Base-by-base conservation (phyloP, 805 yeast species). In the Candida michaelii region DNA sequence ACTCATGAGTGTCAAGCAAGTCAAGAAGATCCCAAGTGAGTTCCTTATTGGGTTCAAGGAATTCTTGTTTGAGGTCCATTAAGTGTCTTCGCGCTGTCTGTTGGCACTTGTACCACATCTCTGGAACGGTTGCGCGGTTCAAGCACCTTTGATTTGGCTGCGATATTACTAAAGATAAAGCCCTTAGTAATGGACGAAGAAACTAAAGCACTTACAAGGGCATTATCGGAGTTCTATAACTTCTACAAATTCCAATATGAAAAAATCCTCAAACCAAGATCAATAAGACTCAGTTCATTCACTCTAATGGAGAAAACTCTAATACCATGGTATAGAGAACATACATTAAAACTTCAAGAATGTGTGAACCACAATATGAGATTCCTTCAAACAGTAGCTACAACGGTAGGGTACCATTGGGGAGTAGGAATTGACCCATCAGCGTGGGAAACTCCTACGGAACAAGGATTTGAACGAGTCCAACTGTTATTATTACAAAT, bases 11-110 rank as follows among this genome's bases (percentile, higher is more conserved):
- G 56, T 88, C 95, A 6, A 88, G 74, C 15, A 78, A 59, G 54
- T 85, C 86, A 6, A 90, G 68, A 50, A 91, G 67, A 36, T 79
- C 83, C 84, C 90, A 80, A 0, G 85, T 71, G 15, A 91, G 66
- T 34, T 71, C 68, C 33, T 73, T 70, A 0, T 82, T 73, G 0
- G 97, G 96, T 12, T 73, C 75, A 27, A 89, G 65, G 40, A 79
- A 81, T 36, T 71, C 74, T 0, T 63, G n/a, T 15, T 30, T 30
- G 9, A 30, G 21, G 7, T 30, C 33, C 4, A n/a, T 30, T 21
- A 30, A n/a, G n/a, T n/a, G n/a, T n/a, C n/a, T n/a, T n/a, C n/a
- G n/a, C n/a, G n/a, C n/a, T n/a, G n/a, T n/a, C n/a, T n/a, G n/a
- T n/a, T n/a, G n/a, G n/a, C n/a, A n/a, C n/a, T n/a, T n/a, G n/a